Percentiles rank a stretch among this genome's conserved stretches.
Conservation (phyloP, 108 stramenopile species). For the Asterionellopsis glacialis region DNA sequence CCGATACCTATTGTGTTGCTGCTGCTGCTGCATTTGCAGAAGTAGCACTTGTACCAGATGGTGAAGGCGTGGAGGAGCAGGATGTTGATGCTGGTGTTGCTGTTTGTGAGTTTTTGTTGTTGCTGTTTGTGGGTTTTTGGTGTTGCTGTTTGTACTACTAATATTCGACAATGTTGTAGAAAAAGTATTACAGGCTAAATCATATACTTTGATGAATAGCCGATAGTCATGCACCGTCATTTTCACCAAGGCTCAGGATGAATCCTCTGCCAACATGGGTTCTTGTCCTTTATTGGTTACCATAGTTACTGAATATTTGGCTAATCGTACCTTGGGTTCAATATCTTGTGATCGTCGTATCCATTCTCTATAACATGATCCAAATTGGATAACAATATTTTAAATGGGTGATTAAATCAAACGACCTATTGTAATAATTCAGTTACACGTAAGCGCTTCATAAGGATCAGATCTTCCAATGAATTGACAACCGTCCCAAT, state of each 20-base stretch:
- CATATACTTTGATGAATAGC: conserved; percentile 69
- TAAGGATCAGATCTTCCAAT: conserved; percentile 31
- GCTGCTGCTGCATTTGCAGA: no score
- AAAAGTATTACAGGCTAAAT: conserved; percentile 37
- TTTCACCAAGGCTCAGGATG: conserved; percentile 31
- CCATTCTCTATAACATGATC: conserved; percentile 69
- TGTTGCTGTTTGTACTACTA: no score
- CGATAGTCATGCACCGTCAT: conserved; percentile 25
- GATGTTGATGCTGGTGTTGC: no score
- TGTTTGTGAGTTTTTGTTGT: no score
- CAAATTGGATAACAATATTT: conserved; percentile 39
- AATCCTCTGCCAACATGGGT: conserved; percentile 20
- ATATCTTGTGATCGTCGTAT: conserved; percentile 51
- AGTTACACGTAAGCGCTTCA: conserved; percentile 40
- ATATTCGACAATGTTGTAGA: background rate
- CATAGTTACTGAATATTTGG: conserved; percentile 49
- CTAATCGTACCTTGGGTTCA: conserved; percentile 44
- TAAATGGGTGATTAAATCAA: conserved; percentile 39
- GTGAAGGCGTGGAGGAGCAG: no score
- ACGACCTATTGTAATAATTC: conserved; percentile 60
- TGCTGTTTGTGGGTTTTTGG: no score
- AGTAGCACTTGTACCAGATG: no score
- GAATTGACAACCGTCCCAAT: conserved; percentile 62
- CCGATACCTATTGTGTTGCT: conserved; percentile 19
- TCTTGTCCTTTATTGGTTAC: conserved; percentile 17